phyloP scores from a whole-genome alignment of 441 rosid genomes.

The Bruguiera hainesii region DNA sequence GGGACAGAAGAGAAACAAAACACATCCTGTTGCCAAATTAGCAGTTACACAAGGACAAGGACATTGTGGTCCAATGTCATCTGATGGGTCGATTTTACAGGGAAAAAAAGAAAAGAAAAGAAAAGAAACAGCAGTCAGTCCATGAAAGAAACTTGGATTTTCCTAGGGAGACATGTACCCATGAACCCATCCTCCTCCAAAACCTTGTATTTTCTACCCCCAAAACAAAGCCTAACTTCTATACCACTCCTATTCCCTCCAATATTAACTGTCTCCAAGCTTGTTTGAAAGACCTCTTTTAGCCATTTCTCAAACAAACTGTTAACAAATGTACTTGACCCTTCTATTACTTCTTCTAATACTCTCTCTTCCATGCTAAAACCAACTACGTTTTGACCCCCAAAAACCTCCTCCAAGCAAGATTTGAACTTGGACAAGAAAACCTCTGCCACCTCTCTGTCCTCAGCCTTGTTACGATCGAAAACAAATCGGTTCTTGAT shows the following conservation, averaged over 20 bases:
- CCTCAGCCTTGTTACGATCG: conserved; percentile 26
- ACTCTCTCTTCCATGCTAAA: conserved; percentile 44
- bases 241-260: conserved; percentile 51
- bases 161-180: conserved; percentile 74
- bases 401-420: conserved; percentile 36
- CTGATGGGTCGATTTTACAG: conserved; percentile 47
- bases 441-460: conserved; percentile 30
- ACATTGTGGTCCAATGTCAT: conserved; percentile 24
- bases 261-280: conserved; percentile 46
- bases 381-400: conserved; percentile 27
- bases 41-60: conserved; percentile 21
- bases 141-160: conserved; percentile 57
- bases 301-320: conserved; percentile 71
- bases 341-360: conserved; percentile 37
- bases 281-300: conserved; percentile 56
- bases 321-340: conserved; percentile 35
- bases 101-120: not conserved
- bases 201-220: conserved; percentile 43
- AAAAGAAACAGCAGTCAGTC: conserved; percentile 25
- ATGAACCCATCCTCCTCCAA: conserved; percentile 52
- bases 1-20: conserved; percentile 7
- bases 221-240: conserved; percentile 61
- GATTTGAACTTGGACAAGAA: conserved; percentile 37
- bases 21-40: conserved; percentile 29
- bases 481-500: conserved; percentile 47